Base-by-base conservation (phyloP, 2,329 filamentous ascomycete species). In the Epichloe sibirici region DNA sequence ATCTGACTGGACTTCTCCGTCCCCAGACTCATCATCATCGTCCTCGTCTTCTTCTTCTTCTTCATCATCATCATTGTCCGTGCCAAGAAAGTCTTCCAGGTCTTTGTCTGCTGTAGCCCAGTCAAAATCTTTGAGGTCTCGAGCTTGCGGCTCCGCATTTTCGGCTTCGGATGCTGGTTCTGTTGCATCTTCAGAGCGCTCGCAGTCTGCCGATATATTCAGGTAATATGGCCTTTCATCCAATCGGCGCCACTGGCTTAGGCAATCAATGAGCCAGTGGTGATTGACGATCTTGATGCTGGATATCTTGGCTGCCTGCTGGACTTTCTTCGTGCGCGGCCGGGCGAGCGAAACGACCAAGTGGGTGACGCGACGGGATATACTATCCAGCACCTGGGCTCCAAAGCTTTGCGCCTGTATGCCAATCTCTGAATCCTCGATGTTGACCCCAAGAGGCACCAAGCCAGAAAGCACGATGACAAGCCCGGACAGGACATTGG, bases 241-340 rank as follows among this genome's bases (percentile, higher is more conserved):
- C 11, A 94, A 73, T 53, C 80, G 83, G 57, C 79, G 75, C 93
- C 93, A 98, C 65, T 86, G 85, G 28, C 82, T 85, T 57, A 97
- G 81, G 52, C 85, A 94, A 59, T 90, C 86, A 35, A 84, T 77
- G 34, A 98, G 81, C 93, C 93, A 98, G 61, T 88, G 82, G 51
- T 90, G 86, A 59, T 85, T 90, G 47, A 98, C 93, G 54, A 98
- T 95, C 65, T 90, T 90, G 67, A 97, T 87, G 49, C 82, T 81
- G 0, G 85, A 75, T 52, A 89, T 86, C 57, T 83, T 82, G 13
- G 87, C 84, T 0, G 93, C 93, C 66, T 90, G 85, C 47, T 88
- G 85, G 44, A 97, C 89, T 69, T 98, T 98, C 51, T 88, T 85
- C 0, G 93, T 97, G 23, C 90, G 83, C 35, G 86, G 86, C 25